These are phyloP conservation scores for Melaleuca alternifolia DNA, from an alignment of 345 rosid species.

Conservation along the genomic window DNA sequence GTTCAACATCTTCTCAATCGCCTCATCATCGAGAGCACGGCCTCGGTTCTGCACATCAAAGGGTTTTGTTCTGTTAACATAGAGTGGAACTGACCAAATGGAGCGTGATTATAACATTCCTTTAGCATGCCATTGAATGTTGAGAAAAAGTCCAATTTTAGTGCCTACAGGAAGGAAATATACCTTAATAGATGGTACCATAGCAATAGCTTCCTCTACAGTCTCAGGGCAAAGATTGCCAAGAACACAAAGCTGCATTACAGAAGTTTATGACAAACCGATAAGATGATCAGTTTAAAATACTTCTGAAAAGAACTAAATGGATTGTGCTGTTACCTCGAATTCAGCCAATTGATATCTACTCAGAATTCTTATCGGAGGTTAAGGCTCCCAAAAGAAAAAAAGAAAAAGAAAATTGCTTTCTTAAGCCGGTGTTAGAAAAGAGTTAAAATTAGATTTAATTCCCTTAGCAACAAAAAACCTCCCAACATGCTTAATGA, in stretches of 20 bases:
- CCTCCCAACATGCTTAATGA: neutral
- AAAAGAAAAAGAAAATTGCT: neutral
- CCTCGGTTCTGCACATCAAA: constrained; percentile 62
- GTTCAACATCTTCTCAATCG: constrained; percentile 84
- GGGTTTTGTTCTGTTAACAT: neutral
- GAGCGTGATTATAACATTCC: neutral
- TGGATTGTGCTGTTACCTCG: constrained; percentile 39
- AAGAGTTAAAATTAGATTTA: neutral
- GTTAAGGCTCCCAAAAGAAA: constrained; percentile 34
- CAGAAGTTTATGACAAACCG: neutral
- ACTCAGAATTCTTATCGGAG: constrained; percentile 60
- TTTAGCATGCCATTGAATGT: neutral
- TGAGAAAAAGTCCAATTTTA: neutral
- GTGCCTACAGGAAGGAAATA: neutral
- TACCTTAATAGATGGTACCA: constrained; percentile 98
- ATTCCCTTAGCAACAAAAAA: neutral
- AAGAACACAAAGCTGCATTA: constrained; percentile 86
- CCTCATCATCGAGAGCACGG: constrained; percentile 71
- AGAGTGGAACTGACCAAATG: neutral
- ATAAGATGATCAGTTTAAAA: neutral
- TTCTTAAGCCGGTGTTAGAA: neutral
- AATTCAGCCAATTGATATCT: constrained; percentile 85
- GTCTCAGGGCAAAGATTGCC: constrained; percentile 98
- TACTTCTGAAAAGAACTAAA: neutral
- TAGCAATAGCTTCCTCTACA: constrained; percentile 94